phyloP scores from a whole-genome alignment of 2,329 filamentous ascomycete species.

The Diaporthe sp. region DNA sequence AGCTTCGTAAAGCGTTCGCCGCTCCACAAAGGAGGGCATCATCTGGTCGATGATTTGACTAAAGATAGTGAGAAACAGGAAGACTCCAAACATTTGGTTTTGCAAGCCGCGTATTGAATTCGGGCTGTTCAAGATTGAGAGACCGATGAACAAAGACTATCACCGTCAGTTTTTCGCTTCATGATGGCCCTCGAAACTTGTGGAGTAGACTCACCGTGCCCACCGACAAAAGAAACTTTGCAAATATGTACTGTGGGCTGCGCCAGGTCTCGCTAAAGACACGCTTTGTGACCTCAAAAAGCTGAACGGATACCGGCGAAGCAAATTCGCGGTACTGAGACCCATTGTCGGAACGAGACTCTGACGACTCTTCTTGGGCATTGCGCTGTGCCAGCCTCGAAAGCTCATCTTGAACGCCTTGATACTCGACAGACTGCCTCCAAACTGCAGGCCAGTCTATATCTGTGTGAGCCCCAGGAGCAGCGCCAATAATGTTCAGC shows the following conservation, averaged over 20 bases:
- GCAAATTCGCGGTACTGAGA: slow-evolving; percentile 72
- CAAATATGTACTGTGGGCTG: slow-evolving; percentile 76
- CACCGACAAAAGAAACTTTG: slow-evolving; percentile 69
- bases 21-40: slow-evolving; percentile 77
- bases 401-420: slow-evolving; percentile 65
- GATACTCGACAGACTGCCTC: slow-evolving; percentile 68
- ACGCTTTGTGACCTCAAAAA: slow-evolving; percentile 69
- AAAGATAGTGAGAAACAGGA: slow-evolving; percentile 77
- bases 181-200: no score
- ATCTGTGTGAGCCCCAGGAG: slow-evolving; percentile 70
- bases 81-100: slow-evolving; percentile 77
- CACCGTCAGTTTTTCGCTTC: neutral
- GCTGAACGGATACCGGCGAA: slow-evolving; percentile 60
- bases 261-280: slow-evolving; percentile 81
- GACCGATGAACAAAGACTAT: slow-evolving; percentile 71
- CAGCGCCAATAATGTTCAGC: slow-evolving; percentile 71
- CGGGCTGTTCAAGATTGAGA: slow-evolving; percentile 69
- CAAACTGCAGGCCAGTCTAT: slow-evolving; percentile 74
- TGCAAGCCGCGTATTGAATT: slow-evolving; percentile 66
- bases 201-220: slow-evolving; percentile 40
- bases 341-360: slow-evolving; percentile 42
- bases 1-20: slow-evolving; percentile 75
- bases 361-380: neutral
- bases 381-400: slow-evolving; percentile 54
- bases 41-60: slow-evolving; percentile 71